Conservation (phyloP, 2,329 filamentous ascomycete genomes). For the Seiridium cupressi region DNA sequence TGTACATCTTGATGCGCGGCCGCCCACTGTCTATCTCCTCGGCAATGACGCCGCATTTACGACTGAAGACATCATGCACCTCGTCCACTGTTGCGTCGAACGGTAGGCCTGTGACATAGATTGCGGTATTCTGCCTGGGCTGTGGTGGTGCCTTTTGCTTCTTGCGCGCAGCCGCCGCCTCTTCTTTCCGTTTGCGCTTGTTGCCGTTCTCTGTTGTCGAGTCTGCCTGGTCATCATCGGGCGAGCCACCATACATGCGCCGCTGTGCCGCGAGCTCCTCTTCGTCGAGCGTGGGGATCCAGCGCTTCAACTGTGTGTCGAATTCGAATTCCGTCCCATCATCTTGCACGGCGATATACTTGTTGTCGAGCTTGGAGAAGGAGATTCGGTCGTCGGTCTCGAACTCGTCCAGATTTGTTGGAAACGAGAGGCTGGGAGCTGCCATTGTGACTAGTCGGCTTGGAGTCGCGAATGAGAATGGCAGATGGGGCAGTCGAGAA, state of each 20-base stretch:
- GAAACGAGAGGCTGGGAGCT: slow-evolving; percentile 38
- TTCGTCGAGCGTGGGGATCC: slow-evolving; percentile 64
- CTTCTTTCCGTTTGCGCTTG: slow-evolving; percentile 37
- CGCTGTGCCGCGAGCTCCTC: slow-evolving; percentile 32
- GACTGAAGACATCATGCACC: slow-evolving; percentile 77
- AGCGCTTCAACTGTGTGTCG: slow-evolving; percentile 67
- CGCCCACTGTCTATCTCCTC: slow-evolving; percentile 88
- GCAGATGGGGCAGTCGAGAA: neutral
- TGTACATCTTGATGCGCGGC: slow-evolving; percentile 92
- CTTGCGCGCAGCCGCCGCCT: slow-evolving; percentile 34
- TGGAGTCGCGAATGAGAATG: neutral
- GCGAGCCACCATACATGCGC: slow-evolving; percentile 27
- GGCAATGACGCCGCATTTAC: slow-evolving; percentile 85
- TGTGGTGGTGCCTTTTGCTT: slow-evolving; percentile 46
- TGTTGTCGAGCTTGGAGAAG: slow-evolving; percentile 78
- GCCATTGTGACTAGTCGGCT: neutral
- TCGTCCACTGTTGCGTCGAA: slow-evolving; percentile 76
- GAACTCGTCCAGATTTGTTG: slow-evolving; percentile 66
- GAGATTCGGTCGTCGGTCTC: slow-evolving; percentile 79
- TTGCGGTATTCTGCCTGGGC: slow-evolving; percentile 75
- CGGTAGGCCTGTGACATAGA: slow-evolving; percentile 89
- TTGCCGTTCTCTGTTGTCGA: slow-evolving; percentile 27
- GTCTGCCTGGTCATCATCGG: slow-evolving; percentile 31
- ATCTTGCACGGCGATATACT: slow-evolving; percentile 80
- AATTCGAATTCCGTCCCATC: slow-evolving; percentile 85